Base-by-base conservation (phyloP, 1,284 basidiomycete genomes). In the Apiotrichum brassicae region DNA sequence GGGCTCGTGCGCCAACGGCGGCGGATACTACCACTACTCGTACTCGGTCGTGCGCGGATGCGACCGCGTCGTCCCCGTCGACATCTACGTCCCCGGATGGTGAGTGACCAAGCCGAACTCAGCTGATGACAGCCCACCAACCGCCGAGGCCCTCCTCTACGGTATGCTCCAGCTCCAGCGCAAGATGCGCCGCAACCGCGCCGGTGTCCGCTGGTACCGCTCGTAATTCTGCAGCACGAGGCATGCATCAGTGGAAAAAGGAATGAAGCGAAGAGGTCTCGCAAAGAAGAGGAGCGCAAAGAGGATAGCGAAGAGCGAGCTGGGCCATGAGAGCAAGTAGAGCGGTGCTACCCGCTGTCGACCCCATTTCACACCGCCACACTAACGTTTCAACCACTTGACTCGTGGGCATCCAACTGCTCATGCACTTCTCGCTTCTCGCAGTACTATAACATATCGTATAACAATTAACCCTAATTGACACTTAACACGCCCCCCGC, bases 11-110 rank as follows among this genome's bases (percentile, higher is more conserved):
- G 95, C 95, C 20, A 98, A 98, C 73, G 94, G 94, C 33, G 93
- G 93, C 54, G 94, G 93, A 11, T 98, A 97, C 78, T 97, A 97
- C 72, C 91, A 95, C 60, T 72, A 97, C 76, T 95, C 92, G 30
- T 99, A 99, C 77, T 92, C 92, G 34, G 95, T 99, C 54, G 95
- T 98, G 24, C 84, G 95, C 55, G 95, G 95, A n/a, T 98, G 95
- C 73, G 95, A 99, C 77, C 84, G 95, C 43, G 93, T 99, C 65
- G 93, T 99, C 3, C 95, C 95, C 7, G 94, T 98, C 40, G 93
- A 97, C 72, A 91, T 97, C 49, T 94, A 94, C 75, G 89, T 94
- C 11, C 92, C 93, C 18, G 93, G 93, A 3, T 97, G 93, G 76
- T 91, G 87, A 48, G 88, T 87, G 6, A 16, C 13, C 24, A 3